Conservation (phyloP, 192 early-diverging fungal genomes). For the Backusella psychrophila region DNA sequence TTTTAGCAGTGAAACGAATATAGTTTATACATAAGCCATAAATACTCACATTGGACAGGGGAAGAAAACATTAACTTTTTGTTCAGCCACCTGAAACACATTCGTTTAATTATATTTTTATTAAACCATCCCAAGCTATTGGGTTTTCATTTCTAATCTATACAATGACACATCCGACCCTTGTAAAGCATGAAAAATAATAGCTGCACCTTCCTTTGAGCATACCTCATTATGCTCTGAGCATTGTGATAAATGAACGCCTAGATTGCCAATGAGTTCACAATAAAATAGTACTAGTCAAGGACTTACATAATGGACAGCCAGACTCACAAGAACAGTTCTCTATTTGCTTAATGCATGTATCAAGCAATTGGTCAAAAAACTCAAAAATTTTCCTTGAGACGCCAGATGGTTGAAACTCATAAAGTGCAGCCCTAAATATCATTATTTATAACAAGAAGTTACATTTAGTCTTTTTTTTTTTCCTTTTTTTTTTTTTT, state of each 20-base stretch:
- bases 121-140: neutral
- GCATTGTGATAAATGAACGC: conserved; percentile 39
- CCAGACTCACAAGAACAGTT: conserved; percentile 46
- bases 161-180: neutral
- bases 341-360: conserved; percentile 35
- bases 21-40: too few relatives aligned
- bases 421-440: conserved; percentile 47
- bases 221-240: conserved; percentile 42
- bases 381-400: conserved; percentile 39
- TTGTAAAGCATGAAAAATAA: conserved; percentile 33
- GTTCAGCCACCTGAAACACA: neutral
- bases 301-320: conserved; percentile 45
- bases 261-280: conserved; percentile 5
- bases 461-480: neutral
- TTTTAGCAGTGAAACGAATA: neutral
- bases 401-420: conserved; percentile 34
- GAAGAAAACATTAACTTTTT: neutral
- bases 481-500: neutral
- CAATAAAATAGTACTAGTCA: neutral
- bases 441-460: neutral
- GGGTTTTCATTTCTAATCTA: neutral
- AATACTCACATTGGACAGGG: too few relatives aligned
- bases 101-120: neutral
- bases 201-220: conserved; percentile 45
- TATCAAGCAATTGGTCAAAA: conserved; percentile 34